Evolutionary conservation across 257 asterid genomes (phyloP).

Genomic region (Misopates orontium): DNA sequence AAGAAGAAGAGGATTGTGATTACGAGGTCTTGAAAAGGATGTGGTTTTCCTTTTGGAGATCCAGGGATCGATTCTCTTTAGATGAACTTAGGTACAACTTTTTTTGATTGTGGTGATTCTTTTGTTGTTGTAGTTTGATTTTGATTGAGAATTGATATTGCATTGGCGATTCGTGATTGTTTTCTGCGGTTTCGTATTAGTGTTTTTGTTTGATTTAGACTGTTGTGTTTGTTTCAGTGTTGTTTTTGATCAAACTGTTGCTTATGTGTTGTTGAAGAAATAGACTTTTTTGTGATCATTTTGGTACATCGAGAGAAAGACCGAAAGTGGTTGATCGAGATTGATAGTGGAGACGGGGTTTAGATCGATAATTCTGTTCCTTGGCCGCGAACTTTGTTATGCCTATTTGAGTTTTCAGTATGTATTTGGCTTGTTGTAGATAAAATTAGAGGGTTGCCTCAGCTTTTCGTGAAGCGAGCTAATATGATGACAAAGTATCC

Average conservation of each 20-base stretch:
- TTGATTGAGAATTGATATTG: constrained; percentile 19
- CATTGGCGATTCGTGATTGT: neutral
- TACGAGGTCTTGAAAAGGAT: constrained; percentile 55
- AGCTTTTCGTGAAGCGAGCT: constrained; percentile 11
- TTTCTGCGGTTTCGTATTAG: neutral
- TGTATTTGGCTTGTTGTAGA: neutral
- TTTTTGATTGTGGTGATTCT: constrained; percentile 19
- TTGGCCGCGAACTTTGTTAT: neutral
- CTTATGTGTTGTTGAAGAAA: neutral
- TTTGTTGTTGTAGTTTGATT: constrained; percentile 7
- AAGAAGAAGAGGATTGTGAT: constrained; percentile 42
- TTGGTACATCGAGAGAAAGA: neutral
- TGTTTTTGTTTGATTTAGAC: neutral
- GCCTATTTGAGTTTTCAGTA: too few species aligned
- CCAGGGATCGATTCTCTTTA: constrained; percentile 87
- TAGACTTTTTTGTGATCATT: neutral
- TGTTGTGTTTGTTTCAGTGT: neutral
- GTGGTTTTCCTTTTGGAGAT: constrained; percentile 97
- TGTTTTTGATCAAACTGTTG: neutral
- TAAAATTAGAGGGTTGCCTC: neutral
- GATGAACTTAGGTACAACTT: constrained; percentile 83
- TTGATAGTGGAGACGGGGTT: neutral
- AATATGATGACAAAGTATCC: neutral
- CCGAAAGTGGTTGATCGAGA: neutral
- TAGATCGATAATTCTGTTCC: neutral